A percentile compares a stretch with the other conserved stretches of the same genome.
Evolutionary conservation across 345 rosid genomes (phyloP).

Genomic region (Eucalyptus pauciflora): DNA sequence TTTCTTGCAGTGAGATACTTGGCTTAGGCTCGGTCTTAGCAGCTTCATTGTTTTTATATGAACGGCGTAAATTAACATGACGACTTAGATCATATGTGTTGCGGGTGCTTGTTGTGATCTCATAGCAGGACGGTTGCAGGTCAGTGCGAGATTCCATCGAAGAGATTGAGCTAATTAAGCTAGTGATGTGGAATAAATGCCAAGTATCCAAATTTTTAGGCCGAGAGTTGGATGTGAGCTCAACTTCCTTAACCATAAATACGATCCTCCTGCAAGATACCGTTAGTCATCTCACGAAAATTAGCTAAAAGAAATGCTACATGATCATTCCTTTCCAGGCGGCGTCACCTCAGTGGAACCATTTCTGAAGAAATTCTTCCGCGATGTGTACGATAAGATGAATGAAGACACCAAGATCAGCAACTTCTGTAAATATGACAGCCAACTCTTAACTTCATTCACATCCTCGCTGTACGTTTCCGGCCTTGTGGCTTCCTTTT

Average conservation of each 20-base stretch:
- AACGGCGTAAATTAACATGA: neutral
- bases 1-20: neutral
- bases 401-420: neutral
- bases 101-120: neutral
- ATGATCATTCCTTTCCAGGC: neutral
- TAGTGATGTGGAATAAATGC: neutral
- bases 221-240: neutral
- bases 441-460: neutral
- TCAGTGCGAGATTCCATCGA: neutral
- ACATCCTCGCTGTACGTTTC: neutral
- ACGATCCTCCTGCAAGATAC: neutral
- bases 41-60: neutral
- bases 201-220: neutral
- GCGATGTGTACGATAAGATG: neutral
- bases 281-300: neutral
- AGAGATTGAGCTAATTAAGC: neutral
- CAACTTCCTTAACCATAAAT: neutral
- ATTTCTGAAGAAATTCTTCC: neutral
- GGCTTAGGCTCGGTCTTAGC: neutral
- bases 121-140: neutral
- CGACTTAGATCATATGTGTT: neutral
- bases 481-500: neutral
- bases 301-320: neutral
- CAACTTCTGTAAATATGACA: neutral
- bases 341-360: neutral